These are phyloP conservation scores for Salix arbutifolia DNA, from an alignment of 345 rosid genomes.

Conservation along the genomic window DNA sequence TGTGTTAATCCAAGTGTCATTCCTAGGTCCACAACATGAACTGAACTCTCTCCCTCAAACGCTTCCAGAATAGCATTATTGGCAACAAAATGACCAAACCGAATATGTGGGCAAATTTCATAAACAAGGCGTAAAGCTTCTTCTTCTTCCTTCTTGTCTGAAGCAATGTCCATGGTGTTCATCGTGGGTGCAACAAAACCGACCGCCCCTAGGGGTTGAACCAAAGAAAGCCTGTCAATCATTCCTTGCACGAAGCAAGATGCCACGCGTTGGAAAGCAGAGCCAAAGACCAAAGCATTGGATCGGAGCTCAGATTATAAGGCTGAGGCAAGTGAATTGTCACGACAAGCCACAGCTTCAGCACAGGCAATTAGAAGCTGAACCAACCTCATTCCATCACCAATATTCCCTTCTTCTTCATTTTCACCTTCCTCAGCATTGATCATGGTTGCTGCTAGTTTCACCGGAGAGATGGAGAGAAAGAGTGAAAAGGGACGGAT, in stretches of 20 bases:
- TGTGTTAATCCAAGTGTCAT: slow-evolving; percentile 55
- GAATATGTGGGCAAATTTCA: slow-evolving; percentile 56
- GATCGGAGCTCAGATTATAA: slow-evolving; percentile 48
- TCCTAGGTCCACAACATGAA: slow-evolving; percentile 65
- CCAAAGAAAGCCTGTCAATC: slow-evolving; percentile 40
- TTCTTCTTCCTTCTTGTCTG: slow-evolving; percentile 44
- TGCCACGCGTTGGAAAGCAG: slow-evolving; percentile 62
- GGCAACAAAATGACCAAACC: slow-evolving; percentile 56
- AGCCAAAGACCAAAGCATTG: slow-evolving; percentile 50
- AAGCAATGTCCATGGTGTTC: slow-evolving; percentile 37
- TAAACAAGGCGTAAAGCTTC: slow-evolving; percentile 55
- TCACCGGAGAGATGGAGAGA: background rate
- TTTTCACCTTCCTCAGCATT: slow-evolving; percentile 5
- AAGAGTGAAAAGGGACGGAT: background rate
- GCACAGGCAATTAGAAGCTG: slow-evolving; percentile 59
- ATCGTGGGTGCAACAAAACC: slow-evolving; percentile 26
- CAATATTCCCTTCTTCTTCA: slow-evolving; percentile 28
- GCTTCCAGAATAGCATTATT: slow-evolving; percentile 63
- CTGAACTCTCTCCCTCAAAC: slow-evolving; percentile 71
- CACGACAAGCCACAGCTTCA: slow-evolving; percentile 70
- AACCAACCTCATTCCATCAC: slow-evolving; percentile 50
- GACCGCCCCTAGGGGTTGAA: slow-evolving; percentile 43
- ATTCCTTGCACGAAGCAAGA: slow-evolving; percentile 69
- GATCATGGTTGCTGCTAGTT: slow-evolving; percentile 18
- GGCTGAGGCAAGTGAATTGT: slow-evolving; percentile 45